Base-by-base conservation (phyloP, 305 asterid species). In the Fraxinus sp. region DNA sequence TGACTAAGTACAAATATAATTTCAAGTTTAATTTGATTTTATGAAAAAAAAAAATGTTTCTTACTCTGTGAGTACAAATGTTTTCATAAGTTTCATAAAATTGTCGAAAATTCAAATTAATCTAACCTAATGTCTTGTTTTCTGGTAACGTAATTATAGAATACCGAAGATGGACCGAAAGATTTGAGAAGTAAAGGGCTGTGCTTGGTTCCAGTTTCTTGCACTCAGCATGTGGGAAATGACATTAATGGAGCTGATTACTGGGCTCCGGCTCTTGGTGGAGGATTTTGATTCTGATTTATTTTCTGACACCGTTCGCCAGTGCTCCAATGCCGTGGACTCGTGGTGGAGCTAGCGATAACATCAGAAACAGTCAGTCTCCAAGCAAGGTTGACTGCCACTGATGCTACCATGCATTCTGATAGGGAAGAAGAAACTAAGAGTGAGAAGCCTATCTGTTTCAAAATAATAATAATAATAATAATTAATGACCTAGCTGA, bases 131-230 rank as follows among this genome's bases (percentile, higher is more conserved):
- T 49, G 20, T 49, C 18, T 49, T 3, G 59, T 49, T 14, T 49
- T 14, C 20, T 49, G 59, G 18, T 4, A 20, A 26, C 22, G 0
- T 22, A 26, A 22, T 66, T 26, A 10, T 26, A 66, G 74, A 66
- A 66, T 66, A 24, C 1, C 2, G 74, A 66, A 26, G 74, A 26
- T 3, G 35, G n/a, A 26, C 55, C 33, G 3, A 91, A 85, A 81
- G 97, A 94, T 85, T 88, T 95, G 82, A 92, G 91, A 85, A 93
- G 96, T 77, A 88, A 95, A 90, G 98, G 98, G 46, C 80, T 95
- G 86, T 95, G 98, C 78, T 78, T 95, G 89, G 95, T 92, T 72
- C 97, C 98, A 0, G 87, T 89, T 9, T 89, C 97, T 71, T 93
- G 93, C 89, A 95, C 97, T 22, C 95, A 92, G 77, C 87, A 89